Evolutionary conservation across 2,329 filamentous ascomycete genomes (phyloP).

Genomic region (Chaetomiaceae sp.): DNA sequence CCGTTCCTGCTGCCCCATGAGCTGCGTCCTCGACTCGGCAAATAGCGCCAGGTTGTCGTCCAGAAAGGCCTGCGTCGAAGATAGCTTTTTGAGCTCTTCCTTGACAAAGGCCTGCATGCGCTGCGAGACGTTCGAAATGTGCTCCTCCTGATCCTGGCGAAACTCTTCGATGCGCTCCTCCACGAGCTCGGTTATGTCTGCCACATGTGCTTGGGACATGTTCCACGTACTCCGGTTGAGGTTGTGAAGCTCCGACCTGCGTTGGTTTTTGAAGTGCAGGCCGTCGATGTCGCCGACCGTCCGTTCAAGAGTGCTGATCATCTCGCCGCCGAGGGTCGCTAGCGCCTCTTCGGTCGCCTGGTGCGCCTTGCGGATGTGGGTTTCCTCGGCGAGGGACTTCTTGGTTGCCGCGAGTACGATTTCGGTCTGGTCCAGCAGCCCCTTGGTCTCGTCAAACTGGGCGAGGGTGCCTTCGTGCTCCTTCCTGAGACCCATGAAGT

Average conservation of each 20-base stretch:
- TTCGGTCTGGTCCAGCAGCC: conserved; percentile 81
- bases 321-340: conserved; percentile 62
- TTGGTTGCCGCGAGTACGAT: conserved; percentile 72
- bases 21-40: conserved; percentile 58
- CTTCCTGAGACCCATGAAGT: conserved; percentile 81
- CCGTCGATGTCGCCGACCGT: conserved; percentile 77
- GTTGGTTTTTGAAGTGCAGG: conserved; percentile 77
- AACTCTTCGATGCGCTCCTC: conserved; percentile 70
- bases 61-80: conserved; percentile 63
- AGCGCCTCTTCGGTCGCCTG: conserved; percentile 77
- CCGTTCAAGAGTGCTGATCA: conserved; percentile 70
- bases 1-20: conserved; percentile 60
- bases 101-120: conserved; percentile 73
- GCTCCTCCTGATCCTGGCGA: conserved; percentile 62
- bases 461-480: conserved; percentile 74
- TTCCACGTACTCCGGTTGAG: conserved; percentile 76
- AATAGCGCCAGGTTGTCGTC: conserved; percentile 64
- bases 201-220: conserved; percentile 67
- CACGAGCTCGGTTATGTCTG: conserved; percentile 68
- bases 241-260: conserved; percentile 76
- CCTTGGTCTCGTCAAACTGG: conserved; percentile 71
- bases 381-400: conserved; percentile 72
- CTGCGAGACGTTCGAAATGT: conserved; percentile 60
- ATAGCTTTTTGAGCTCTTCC: conserved; percentile 66
- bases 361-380: conserved; percentile 72